Evolutionary conservation across 148 eudicot species (phyloP), one percentile per base, ranked within the genome.

Genomic region (Cornus florida): DNA sequence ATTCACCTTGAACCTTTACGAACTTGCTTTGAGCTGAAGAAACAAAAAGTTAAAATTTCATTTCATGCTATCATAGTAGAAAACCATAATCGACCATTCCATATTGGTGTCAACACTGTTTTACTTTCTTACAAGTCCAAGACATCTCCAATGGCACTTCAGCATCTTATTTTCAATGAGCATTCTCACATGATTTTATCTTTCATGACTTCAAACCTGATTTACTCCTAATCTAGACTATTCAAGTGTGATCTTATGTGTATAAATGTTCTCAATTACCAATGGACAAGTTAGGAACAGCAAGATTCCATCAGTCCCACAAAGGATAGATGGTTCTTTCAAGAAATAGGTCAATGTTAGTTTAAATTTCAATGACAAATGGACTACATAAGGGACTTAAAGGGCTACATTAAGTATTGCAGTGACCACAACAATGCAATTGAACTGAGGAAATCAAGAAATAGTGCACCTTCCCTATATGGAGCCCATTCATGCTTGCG

Each of bases 401-500:
- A 53, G 19, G 17, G 19, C 3, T 53, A 33, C 43, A 57, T 56
- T 14, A 31, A 31, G 17, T 31, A 73, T n/a, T 23, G 32, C 19
- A 73, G 64, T 16, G 41, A 67, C 10, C 48, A 43, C 8, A 4
- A 43, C 48, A 43, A 43, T 43, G 8, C 22, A 7, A 43, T 33
- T 73, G 28, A 82, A 78, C 50, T 10, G 43, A 64, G 19, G 70
- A 32, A 38, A 46, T 70, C 23, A 73, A 66, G 79, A 35, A 35
- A 50, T 33, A 56, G 69, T 59, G 8, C 82, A 92, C 99, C 99
- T 90, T 96, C 99, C 77, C 99, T 84, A 81, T 92, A 96, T 8
- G 94, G 78, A 85, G 83, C 97, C 99, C 99, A 96, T 92, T 96
- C 99, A 75, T 96, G 98, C 92, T 92, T 93, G 33, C 99, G 97